phyloP scores from a whole-genome alignment of 2,329 filamentous ascomycete genomes.

The Dothideomycetes sp. region DNA sequence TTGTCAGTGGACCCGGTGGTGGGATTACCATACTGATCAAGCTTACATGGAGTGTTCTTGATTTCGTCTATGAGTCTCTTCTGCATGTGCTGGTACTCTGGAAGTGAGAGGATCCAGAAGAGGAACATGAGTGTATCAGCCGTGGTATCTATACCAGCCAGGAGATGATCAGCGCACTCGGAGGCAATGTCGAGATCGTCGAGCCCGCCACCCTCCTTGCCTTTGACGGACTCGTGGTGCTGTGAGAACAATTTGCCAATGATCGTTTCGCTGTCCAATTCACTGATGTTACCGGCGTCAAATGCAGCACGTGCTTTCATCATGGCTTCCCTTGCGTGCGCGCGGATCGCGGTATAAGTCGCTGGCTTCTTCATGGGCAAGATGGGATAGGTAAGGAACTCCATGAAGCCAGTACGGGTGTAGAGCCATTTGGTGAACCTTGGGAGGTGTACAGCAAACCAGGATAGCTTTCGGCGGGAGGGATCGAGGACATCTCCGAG shows the following conservation, averaged over 20 bases:
- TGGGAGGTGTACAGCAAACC: constrained; percentile 39
- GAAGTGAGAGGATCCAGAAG: constrained; percentile 38
- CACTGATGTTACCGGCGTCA: no score
- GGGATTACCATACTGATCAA: constrained; percentile 8
- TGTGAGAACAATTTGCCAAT: no score
- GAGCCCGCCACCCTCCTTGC: constrained; percentile 14
- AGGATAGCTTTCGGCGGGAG: constrained; percentile 33
- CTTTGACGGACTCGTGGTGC: constrained; percentile 8
- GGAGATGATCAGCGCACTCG: constrained; percentile 42
- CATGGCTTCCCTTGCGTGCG: constrained; percentile 28
- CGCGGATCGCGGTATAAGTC: constrained; percentile 41
- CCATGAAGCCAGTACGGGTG: no score
- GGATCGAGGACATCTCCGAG: constrained; percentile 40
- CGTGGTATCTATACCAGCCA: constrained; percentile 44
- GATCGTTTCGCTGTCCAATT: no score
- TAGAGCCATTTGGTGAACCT: constrained; percentile 39
- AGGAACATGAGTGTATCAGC: constrained; percentile 42
- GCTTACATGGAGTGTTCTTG: constrained; percentile 26
- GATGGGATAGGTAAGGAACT: constrained; percentile 25
- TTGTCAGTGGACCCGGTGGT: constrained; percentile 11
- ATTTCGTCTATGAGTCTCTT: constrained; percentile 34
- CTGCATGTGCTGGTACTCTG: constrained; percentile 32
- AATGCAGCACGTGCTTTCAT: no score
- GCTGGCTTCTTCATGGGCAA: constrained; percentile 40
- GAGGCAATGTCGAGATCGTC: constrained; percentile 39